Evolutionary conservation across 148 eudicot genomes (phyloP).

Genomic region (Salicornia ramosissima): DNA sequence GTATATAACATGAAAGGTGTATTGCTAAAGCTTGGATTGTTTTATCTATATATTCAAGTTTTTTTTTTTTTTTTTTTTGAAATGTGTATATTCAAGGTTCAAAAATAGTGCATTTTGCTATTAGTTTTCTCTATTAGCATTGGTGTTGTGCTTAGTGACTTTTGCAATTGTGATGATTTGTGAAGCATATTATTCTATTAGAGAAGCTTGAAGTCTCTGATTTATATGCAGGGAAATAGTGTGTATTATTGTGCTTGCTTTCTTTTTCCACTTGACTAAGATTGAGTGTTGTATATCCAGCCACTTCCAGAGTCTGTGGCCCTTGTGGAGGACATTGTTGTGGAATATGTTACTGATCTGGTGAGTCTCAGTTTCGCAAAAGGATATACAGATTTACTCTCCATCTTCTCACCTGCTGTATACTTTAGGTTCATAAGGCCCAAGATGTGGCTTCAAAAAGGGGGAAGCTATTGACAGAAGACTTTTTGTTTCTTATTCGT

Average conservation of each 20-base stretch:
- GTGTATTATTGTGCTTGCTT: not conserved
- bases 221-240: not conserved
- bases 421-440: slow-evolving; percentile 74
- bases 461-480: slow-evolving; percentile 91
- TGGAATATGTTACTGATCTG: slow-evolving; percentile 93
- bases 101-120: not conserved
- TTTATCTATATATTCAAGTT: no score
- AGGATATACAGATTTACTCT: not conserved
- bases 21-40: no score
- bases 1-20: no score
- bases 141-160: not conserved
- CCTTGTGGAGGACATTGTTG: slow-evolving; percentile 92
- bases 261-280: slow-evolving; percentile 6
- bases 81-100: not conserved
- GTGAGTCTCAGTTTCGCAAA: slow-evolving; percentile 36
- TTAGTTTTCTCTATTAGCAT: not conserved
- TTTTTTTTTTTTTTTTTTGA: no score
- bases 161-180: not conserved
- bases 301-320: slow-evolving; percentile 95
- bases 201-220: not conserved
- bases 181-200: not conserved
- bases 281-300: slow-evolving; percentile 37
- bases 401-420: not conserved
- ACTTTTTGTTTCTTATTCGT: slow-evolving; percentile 75
- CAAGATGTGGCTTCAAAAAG: slow-evolving; percentile 83